Evolutionary conservation across 495 filamentous ascomycete genomes (phyloP).

Genomic region (Xylona heveae): DNA sequence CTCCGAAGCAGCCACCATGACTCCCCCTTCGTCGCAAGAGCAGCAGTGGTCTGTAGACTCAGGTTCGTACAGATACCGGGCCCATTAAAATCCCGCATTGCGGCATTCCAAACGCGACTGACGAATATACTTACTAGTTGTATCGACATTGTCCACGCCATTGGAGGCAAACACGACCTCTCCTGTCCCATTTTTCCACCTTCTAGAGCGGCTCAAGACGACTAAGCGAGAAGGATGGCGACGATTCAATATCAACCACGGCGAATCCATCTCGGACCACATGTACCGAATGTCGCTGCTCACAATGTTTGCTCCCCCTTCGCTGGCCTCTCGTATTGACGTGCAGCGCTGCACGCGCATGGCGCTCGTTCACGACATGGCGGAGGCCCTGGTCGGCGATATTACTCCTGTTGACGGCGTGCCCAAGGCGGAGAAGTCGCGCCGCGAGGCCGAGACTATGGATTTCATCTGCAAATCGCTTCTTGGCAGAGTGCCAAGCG

Average conservation of each 20-base stretch:
- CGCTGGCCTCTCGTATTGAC: slow-evolving; percentile 46
- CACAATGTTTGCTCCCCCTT: slow-evolving; percentile 73
- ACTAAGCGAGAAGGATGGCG: slow-evolving; percentile 92
- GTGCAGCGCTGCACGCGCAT: slow-evolving; percentile 74
- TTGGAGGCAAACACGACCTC: slow-evolving; percentile 36
- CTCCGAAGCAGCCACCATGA: too few relatives aligned
- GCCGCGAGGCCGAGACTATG: slow-evolving; percentile 75
- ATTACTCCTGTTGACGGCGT: slow-evolving; percentile 78
- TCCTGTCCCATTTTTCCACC: slow-evolving; percentile 78
- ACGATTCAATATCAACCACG: slow-evolving; percentile 51
- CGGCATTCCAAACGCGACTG: too few relatives aligned
- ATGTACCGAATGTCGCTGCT: slow-evolving; percentile 99
- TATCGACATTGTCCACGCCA: not conserved
- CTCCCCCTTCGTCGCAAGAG: not conserved
- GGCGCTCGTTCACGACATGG: slow-evolving; percentile 95
- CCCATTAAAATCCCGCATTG: not conserved
- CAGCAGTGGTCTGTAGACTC: slow-evolving; percentile 15
- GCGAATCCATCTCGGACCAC: slow-evolving; percentile 86
- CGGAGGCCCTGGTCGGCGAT: slow-evolving; percentile 81
- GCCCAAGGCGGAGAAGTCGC: slow-evolving; percentile 53
- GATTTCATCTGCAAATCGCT: slow-evolving; percentile 56
- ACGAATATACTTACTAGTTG: slow-evolving; percentile 2
- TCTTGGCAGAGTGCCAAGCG: slow-evolving; percentile 52
- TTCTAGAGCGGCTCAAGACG: slow-evolving; percentile 83
- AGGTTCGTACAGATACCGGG: slow-evolving; percentile 10